These are phyloP conservation scores for Neospora caninum DNA, from an alignment of 169 alveolate genomes.

Conservation along the genomic window DNA sequence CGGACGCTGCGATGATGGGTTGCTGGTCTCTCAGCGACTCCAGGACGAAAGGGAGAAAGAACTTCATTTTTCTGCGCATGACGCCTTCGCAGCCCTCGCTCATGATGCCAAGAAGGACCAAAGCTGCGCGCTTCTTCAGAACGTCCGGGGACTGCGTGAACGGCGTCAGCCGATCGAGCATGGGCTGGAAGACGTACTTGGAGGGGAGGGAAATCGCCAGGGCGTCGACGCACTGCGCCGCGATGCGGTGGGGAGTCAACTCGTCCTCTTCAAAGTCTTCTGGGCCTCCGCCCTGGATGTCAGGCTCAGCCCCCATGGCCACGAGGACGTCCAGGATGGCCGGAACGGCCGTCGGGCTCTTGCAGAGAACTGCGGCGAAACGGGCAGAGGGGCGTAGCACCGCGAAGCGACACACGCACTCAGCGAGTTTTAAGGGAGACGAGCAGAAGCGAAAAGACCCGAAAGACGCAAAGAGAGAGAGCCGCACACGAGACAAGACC, in stretches of 20 bases:
- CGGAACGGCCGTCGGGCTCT: constrained; percentile 13
- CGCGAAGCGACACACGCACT: no score
- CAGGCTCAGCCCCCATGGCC: constrained; percentile 48
- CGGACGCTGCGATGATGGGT: constrained; percentile 40
- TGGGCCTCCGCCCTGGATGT: background rate
- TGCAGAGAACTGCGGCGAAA: constrained; percentile 36
- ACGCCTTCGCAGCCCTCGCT: constrained; percentile 58
- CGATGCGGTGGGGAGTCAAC: constrained; percentile 26
- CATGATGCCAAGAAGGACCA: constrained; percentile 37
- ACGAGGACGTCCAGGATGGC: constrained; percentile 29
- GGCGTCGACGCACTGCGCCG: constrained; percentile 38
- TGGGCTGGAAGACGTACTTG: constrained; percentile 38
- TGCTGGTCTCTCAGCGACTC: background rate
- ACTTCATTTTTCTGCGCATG: constrained; percentile 20
- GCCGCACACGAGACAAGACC: no score
- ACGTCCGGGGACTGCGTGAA: constrained; percentile 9
- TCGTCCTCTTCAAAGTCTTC: constrained; percentile 40
- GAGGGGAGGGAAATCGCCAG: constrained; percentile 20
- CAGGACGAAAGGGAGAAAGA: constrained; percentile 35
- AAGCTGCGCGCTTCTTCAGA: constrained; percentile 36
- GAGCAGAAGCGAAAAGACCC: no score
- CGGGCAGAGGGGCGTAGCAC: no score
- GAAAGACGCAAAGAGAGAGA: no score
- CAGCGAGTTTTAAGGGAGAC: no score
- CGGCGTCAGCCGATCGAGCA: constrained; percentile 44